A percentile compares a stretch with the other conserved stretches of the same genome.
Evolutionary conservation across 208 protist genomes (phyloP).

Genomic region (Leishmania tropica): DNA sequence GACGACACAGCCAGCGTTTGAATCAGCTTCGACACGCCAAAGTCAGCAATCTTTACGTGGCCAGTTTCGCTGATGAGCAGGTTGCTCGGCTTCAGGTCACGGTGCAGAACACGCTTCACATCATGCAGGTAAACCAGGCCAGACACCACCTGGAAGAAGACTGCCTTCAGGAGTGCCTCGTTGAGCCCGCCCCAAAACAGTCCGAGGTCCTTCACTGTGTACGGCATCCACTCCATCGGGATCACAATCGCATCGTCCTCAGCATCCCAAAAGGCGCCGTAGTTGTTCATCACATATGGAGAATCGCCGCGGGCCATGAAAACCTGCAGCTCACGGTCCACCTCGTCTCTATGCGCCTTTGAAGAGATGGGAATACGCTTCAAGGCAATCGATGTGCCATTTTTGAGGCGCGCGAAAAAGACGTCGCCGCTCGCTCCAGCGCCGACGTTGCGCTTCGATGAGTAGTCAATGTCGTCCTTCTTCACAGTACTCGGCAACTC

Average conservation of each 20-base stretch:
- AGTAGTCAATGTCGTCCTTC: constrained; percentile 82
- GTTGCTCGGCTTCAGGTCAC: constrained; percentile 98
- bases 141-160: constrained; percentile 88
- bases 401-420: constrained; percentile 74
- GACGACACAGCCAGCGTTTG: constrained; percentile 89
- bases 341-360: constrained; percentile 85
- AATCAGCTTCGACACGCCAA: constrained; percentile 92
- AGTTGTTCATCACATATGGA: constrained; percentile 88
- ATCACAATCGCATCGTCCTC: constrained; percentile 85
- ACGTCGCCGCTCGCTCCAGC: constrained; percentile 81
- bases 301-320: constrained; percentile 76
- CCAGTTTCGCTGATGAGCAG: constrained; percentile 94
- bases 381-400: constrained; percentile 74
- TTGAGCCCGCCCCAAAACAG: constrained; percentile 85
- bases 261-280: constrained; percentile 89
- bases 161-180: constrained; percentile 76
- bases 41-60: constrained; percentile 93
- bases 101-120: constrained; percentile 92
- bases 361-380: constrained; percentile 91
- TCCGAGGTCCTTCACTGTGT: constrained; percentile 82
- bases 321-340: constrained; percentile 85
- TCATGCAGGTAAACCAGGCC: constrained; percentile 87
- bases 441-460: constrained; percentile 62
- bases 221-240: constrained; percentile 92
- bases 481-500: constrained; percentile 70